A percentile compares a stretch with the other conserved stretches of the same genome.
Conservation (phyloP, 2,329 filamentous ascomycete genomes). For the Pseudogymnoascus sp. region DNA sequence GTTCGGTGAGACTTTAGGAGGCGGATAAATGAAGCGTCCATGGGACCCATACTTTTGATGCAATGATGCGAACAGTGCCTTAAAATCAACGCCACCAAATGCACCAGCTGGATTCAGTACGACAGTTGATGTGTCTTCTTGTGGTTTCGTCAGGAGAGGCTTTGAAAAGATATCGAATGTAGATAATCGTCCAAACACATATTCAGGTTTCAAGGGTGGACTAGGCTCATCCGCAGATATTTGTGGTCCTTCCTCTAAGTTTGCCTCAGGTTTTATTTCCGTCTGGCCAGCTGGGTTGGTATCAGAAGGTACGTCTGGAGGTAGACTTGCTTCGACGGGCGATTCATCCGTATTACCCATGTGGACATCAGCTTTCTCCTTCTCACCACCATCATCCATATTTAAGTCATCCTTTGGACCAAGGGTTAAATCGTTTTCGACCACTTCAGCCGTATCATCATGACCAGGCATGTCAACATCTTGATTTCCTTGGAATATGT, state of each 20-base stretch:
- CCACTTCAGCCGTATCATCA: not conserved
- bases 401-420: not conserved
- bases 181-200: conserved; percentile 9
- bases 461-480: conserved; percentile 15
- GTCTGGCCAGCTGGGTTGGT: not conserved
- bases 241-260: not conserved
- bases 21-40: conserved; percentile 23
- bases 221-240: not conserved
- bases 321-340: not conserved
- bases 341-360: not conserved
- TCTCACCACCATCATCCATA: not conserved
- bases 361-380: not conserved
- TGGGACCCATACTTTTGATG: conserved; percentile 26
- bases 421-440: not conserved
- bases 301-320: not conserved
- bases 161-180: conserved; percentile 1
- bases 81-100: conserved; percentile 27
- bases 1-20: not conserved
- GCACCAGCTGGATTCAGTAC: conserved; percentile 17
- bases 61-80: conserved; percentile 23
- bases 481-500: conserved; percentile 22
- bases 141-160: conserved; percentile 19
- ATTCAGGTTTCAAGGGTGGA: conserved; percentile 8
- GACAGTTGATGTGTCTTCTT: not conserved
- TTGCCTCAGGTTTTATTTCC: not conserved